These are phyloP conservation scores for Aureobasidium sp. DNA, from an alignment of 2,329 filamentous ascomycete species.

Conservation along the genomic window DNA sequence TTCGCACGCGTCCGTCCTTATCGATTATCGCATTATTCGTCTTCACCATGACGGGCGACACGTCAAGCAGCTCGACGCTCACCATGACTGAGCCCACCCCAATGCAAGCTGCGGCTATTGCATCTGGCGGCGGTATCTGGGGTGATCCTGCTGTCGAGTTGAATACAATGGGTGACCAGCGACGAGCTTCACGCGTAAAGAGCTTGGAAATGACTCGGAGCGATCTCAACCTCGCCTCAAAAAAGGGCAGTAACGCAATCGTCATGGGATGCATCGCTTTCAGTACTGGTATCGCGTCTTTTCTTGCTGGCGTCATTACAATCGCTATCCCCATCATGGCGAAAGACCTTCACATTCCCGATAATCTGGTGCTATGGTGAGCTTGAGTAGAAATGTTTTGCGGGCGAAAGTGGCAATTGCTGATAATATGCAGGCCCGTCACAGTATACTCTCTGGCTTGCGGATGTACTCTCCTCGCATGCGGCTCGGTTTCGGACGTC, in stretches of 20 bases:
- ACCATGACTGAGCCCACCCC: background rate
- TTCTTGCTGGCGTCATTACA: constrained; percentile 34
- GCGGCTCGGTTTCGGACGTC: constrained; percentile 45
- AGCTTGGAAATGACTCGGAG: background rate
- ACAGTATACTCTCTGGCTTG: constrained; percentile 33
- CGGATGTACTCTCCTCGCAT: constrained; percentile 43
- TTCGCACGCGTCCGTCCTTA: background rate
- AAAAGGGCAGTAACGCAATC: constrained; percentile 19
- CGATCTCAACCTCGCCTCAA: constrained; percentile 11
- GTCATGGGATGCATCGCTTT: constrained; percentile 24
- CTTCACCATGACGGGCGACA: background rate
- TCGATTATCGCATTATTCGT: background rate
- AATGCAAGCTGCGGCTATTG: constrained; percentile 6
- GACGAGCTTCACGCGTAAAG: background rate
- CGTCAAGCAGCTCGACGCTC: background rate
- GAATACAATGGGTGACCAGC: constrained; percentile 1
- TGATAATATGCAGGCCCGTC: constrained; percentile 22
- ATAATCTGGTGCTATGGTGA: constrained; percentile 24
- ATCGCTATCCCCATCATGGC: constrained; percentile 39
- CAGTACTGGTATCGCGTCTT: constrained; percentile 21
- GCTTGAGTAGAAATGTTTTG: background rate
- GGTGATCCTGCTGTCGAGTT: constrained; percentile 6
- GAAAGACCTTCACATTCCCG: constrained; percentile 26
- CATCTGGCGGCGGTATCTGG: constrained; percentile 8
- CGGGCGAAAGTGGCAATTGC: too few species aligned